Conservation (phyloP, 2,329 filamentous ascomycete genomes). For the Bipolaris cookei region DNA sequence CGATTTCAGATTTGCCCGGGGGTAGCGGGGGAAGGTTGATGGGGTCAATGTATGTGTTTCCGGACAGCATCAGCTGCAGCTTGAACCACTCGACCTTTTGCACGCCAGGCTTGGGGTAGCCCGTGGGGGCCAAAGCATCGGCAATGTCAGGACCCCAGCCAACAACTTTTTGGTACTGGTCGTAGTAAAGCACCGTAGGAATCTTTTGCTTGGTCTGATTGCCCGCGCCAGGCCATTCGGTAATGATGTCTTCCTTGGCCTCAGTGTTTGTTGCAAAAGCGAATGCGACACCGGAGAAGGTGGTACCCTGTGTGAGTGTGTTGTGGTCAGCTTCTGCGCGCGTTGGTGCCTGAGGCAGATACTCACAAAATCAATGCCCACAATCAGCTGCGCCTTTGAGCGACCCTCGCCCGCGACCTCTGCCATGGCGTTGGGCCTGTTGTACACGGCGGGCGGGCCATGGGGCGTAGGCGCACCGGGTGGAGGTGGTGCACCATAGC, state of each 20-base stretch:
- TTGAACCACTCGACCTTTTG: conserved; percentile 99
- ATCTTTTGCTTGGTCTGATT: conserved; percentile 99
- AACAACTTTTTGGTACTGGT: conserved; percentile 99
- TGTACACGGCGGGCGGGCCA: conserved; percentile 42
- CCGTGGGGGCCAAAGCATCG: conserved; percentile 92
- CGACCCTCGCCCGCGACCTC: conserved; percentile 88
- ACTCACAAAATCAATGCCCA: conserved; percentile 94
- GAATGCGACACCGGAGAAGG: conserved; percentile 96
- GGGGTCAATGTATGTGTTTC: conserved; percentile 98
- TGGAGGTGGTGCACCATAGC: conserved; percentile 38
- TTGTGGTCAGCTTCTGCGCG: conserved; percentile 20
- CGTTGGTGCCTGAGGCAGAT: conserved; percentile 42
- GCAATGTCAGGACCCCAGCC: conserved; percentile 99
- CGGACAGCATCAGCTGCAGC: conserved; percentile 96
- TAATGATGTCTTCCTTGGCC: conserved; percentile 97
- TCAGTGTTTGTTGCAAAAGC: conserved; percentile 93
- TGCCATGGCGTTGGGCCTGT: conserved; percentile 44
- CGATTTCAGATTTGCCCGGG: conserved; percentile 97
- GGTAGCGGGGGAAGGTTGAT: conserved; percentile 98
- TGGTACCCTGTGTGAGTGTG: conserved; percentile 73
- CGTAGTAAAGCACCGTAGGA: conserved; percentile 98
- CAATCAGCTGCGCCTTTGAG: conserved; percentile 96
- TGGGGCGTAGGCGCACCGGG: conserved; percentile 39
- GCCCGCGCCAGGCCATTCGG: conserved; percentile 96
- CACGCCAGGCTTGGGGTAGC: conserved; percentile 95